Conservation (phyloP, 306 rosid genomes). For the Mucuna pruriens region DNA sequence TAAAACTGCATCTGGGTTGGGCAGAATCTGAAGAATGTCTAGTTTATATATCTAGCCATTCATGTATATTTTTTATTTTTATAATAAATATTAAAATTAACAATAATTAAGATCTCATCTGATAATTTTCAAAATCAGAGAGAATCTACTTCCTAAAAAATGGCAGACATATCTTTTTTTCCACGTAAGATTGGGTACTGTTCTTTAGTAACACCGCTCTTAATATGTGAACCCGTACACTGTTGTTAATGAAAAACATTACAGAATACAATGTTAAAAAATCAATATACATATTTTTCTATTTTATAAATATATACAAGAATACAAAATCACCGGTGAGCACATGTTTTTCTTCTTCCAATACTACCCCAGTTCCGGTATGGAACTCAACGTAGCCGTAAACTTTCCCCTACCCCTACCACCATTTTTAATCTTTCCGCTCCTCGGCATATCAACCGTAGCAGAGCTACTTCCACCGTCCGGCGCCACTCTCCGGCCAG, state of each 20-base stretch:
- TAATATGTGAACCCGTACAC: background rate
- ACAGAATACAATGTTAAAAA: background rate
- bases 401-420: constrained; percentile 35
- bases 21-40: too few species aligned
- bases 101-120: too few species aligned
- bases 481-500: constrained; percentile 31
- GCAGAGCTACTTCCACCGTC: background rate
- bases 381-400: constrained; percentile 53
- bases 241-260: background rate
- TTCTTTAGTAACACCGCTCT: background rate
- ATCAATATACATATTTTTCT: background rate
- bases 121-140: too few species aligned
- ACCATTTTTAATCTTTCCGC: constrained; percentile 32
- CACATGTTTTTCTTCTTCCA: constrained; percentile 27
- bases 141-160: too few species aligned
- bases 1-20: too few species aligned
- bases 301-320: constrained; percentile 11
- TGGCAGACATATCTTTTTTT: too few species aligned
- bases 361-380: constrained; percentile 68
- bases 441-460: constrained; percentile 19
- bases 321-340: background rate
- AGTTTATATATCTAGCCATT: too few species aligned
- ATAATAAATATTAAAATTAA: too few species aligned
- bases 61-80: too few species aligned
- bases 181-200: background rate